These are phyloP conservation scores for Graphilbum sp. DNA, from an alignment of 2,329 filamentous ascomycete genomes.

Conservation along the genomic window DNA sequence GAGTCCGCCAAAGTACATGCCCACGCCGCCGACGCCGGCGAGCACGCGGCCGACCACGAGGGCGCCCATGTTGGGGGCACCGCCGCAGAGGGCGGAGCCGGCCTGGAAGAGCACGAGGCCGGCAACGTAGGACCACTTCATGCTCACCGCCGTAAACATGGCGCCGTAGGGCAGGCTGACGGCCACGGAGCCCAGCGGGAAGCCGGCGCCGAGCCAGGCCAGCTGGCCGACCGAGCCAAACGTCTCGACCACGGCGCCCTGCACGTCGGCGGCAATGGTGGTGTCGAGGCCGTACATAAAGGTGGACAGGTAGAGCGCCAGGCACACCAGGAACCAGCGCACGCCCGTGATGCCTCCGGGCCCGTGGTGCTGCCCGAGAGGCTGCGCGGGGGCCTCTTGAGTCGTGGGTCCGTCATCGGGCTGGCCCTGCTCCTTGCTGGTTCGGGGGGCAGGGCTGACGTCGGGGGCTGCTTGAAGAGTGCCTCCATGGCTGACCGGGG, in stretches of 20 bases:
- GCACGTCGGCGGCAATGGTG: constrained; percentile 22
- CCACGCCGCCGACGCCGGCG: constrained; percentile 22
- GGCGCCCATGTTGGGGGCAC: constrained; percentile 21
- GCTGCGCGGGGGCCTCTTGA: no score
- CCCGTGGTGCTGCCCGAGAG: no score
- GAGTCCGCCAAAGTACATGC: constrained; percentile 18
- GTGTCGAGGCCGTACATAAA: constrained; percentile 1
- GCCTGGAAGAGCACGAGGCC: constrained; percentile 10
- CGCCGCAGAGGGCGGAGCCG: constrained; percentile 20
- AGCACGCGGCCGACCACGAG: constrained; percentile 26
- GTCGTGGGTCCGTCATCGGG: no score
- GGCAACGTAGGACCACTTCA: constrained; percentile 20
- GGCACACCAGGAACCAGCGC: neutral
- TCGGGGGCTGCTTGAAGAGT: no score
- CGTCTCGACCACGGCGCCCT: constrained; percentile 19
- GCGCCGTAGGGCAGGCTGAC: constrained; percentile 18
- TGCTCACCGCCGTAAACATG: constrained; percentile 22
- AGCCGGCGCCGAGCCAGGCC: constrained; percentile 21
- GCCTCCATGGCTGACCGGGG: no score
- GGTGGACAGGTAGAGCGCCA: neutral
- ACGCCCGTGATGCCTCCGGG: neutral
- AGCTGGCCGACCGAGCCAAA: constrained; percentile 20
- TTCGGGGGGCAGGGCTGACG: no score
- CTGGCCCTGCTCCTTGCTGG: no score
- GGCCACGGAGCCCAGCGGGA: constrained; percentile 22